Evolutionary conservation across 352 stramenopile genomes (phyloP).

Genomic region (Phytophthora sansomeana): DNA sequence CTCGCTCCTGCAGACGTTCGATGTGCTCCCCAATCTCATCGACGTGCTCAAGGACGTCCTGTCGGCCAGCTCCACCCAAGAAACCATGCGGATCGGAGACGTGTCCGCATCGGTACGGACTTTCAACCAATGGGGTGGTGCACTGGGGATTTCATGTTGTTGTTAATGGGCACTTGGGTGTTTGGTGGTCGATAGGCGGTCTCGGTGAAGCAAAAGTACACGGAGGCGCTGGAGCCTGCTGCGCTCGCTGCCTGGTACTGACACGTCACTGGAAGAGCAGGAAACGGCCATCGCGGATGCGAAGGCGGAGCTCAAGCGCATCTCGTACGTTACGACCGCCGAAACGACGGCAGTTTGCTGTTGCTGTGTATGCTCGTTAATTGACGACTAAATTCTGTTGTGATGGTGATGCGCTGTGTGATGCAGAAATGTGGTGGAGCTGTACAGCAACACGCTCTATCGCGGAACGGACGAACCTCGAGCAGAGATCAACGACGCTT

Average conservation of each 20-base stretch:
- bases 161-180: not conserved
- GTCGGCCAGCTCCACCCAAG: conserved; percentile 73
- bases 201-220: conserved; percentile 82
- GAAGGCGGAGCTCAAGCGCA: conserved; percentile 78
- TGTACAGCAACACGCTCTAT: conserved; percentile 90
- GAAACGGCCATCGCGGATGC: conserved; percentile 72
- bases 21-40: conserved; percentile 84
- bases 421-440: conserved; percentile 77
- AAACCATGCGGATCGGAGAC: conserved; percentile 81
- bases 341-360: not conserved
- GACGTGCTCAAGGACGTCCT: conserved; percentile 88
- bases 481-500: conserved; percentile 86
- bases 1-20: conserved; percentile 59
- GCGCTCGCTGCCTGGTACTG: conserved; percentile 72
- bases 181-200: conserved; percentile 51
- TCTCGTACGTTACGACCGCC: conserved; percentile 55
- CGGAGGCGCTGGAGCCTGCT: conserved; percentile 71
- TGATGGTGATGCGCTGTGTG: not conserved
- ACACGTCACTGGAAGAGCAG: conserved; percentile 84
- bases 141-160: not conserved
- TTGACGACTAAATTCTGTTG: conserved; percentile 12
- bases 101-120: conserved; percentile 74
- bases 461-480: conserved; percentile 84
- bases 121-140: not conserved
- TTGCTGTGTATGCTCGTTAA: conserved; percentile 1